These are phyloP conservation scores for Hippophae gyantsensis DNA, from an alignment of 306 rosid species.

Conservation along the genomic window DNA sequence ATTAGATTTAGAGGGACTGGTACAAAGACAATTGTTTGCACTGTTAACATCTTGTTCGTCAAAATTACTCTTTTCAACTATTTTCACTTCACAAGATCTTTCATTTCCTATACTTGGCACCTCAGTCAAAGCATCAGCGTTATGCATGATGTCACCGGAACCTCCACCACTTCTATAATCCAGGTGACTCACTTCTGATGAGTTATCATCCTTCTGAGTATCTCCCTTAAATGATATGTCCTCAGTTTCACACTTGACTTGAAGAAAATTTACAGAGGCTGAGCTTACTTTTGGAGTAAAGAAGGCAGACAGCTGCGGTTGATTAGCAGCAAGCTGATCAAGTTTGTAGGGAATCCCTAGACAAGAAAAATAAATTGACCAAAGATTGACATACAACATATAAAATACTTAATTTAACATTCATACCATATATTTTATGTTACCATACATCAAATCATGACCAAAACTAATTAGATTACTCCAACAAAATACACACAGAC, in stretches of 20 bases:
- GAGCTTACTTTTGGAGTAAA: constrained; percentile 43
- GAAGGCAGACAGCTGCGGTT: constrained; percentile 64
- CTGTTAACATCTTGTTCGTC: constrained; percentile 25
- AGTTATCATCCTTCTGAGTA: constrained; percentile 27
- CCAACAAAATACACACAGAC: not conserved
- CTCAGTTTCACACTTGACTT: constrained; percentile 32
- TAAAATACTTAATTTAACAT: too few relatives aligned
- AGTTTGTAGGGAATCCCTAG: constrained; percentile 85
- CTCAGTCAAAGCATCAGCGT: constrained; percentile 25
- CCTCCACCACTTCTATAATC: constrained; percentile 20
- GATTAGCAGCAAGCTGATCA: constrained; percentile 54
- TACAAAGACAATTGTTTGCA: constrained; percentile 24
- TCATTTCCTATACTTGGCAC: constrained; percentile 25
- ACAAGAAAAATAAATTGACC: constrained; percentile 12
- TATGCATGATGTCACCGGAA: constrained; percentile 24
- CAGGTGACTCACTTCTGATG: constrained; percentile 24
- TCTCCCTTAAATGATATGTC: constrained; percentile 26
- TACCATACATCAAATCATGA: too few relatives aligned
- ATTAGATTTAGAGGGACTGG: constrained; percentile 24
- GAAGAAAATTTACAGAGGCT: constrained; percentile 24
- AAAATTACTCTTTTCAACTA: constrained; percentile 23
- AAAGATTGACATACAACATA: not conserved
- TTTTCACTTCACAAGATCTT: constrained; percentile 24
- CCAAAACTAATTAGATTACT: too few relatives aligned
- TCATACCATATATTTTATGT: too few relatives aligned